phyloP scores from a whole-genome alignment of 106 monocot genomes.

The Platanthera zijinensis region DNA sequence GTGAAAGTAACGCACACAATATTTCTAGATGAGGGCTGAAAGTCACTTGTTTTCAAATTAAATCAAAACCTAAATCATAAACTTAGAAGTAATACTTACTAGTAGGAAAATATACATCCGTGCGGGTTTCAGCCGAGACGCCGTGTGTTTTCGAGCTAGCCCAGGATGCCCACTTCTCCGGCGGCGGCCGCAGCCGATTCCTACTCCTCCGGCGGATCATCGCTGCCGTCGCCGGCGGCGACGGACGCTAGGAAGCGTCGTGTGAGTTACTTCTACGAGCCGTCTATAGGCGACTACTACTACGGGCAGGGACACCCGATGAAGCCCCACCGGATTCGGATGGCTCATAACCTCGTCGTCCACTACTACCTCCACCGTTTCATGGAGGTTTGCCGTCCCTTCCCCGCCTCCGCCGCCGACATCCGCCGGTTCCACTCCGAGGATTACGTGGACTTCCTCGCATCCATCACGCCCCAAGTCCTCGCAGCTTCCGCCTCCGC shows the following conservation, averaged over 20 bases:
- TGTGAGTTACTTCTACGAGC: slow-evolving; percentile 25
- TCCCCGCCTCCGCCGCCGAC: slow-evolving; percentile 16
- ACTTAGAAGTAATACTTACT: too few species aligned
- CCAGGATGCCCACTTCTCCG: background rate
- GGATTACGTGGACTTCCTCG: slow-evolving; percentile 26
- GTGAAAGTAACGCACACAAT: too few species aligned
- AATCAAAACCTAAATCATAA: too few species aligned
- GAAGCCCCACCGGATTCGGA: slow-evolving; percentile 23
- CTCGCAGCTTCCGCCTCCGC: background rate
- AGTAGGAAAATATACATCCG: background rate
- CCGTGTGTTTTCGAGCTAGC: background rate
- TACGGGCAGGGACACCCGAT: slow-evolving; percentile 22
- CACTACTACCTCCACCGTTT: slow-evolving; percentile 15
- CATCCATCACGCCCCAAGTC: slow-evolving; percentile 7
- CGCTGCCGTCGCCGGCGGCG: slow-evolving; percentile 11
- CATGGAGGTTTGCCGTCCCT: slow-evolving; percentile 15
- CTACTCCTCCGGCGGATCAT: slow-evolving; percentile 9
- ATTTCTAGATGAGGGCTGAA: too few species aligned
- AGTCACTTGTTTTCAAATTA: too few species aligned
- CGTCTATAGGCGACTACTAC: slow-evolving; percentile 21
- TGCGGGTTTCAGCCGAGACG: background rate
- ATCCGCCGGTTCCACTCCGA: slow-evolving; percentile 21
- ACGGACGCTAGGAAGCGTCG: slow-evolving; percentile 16
- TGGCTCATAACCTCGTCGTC: slow-evolving; percentile 16
- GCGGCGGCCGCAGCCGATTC: background rate